Base-by-base conservation (phyloP, 2,329 filamentous ascomycete genomes). In the Metarhizium humberi region DNA sequence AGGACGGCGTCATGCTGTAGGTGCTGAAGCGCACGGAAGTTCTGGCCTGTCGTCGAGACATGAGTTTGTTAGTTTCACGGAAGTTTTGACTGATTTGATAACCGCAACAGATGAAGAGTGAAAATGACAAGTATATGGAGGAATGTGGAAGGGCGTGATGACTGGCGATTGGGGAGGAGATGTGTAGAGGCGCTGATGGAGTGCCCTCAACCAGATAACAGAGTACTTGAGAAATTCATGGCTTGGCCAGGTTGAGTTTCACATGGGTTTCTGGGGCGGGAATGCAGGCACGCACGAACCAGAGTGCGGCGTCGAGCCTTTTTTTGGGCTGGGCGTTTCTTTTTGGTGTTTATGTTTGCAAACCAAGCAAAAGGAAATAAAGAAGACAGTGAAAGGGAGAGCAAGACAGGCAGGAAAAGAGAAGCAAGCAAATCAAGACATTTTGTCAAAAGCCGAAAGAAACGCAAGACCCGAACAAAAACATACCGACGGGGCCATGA, bases 401-500 rank as follows among this genome's bases (percentile, higher is more conserved):
- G 34, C 40, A 47, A 50, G 47, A 43, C 49, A 58, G 20, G 51
- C 40, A 57, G 52, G 50, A 54, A 49, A 52, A 55, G 25, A 25
- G 25, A 47, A 46, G 48, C 25, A 47, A 59, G 53, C 52, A 55
- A 52, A 38, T 50, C 43, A 53, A 57, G 52, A 42, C 52, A 58
- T 34, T 48, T 11, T 50, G 47, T 20, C 42, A 7, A 38, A 50
- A 52, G 49, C 40, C 58, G 57, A 51, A 53, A 54, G 55, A 18
- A 54, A 55, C 6, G 25, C 45, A 48, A 48, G 25, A 30, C 45
- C 13, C 50, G 51, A 51, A 58, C 57, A 40, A 18, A 58, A 58
- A 80, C 80, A 55, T 80, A 84, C 80, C 65, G 80, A 83, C 50
- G 79, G 77, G 57, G 79, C 79, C 80, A 84, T 82, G 67, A 84